Evolutionary conservation across 306 rosid genomes (phyloP).

Genomic region (Luffa aegyptiaca): DNA sequence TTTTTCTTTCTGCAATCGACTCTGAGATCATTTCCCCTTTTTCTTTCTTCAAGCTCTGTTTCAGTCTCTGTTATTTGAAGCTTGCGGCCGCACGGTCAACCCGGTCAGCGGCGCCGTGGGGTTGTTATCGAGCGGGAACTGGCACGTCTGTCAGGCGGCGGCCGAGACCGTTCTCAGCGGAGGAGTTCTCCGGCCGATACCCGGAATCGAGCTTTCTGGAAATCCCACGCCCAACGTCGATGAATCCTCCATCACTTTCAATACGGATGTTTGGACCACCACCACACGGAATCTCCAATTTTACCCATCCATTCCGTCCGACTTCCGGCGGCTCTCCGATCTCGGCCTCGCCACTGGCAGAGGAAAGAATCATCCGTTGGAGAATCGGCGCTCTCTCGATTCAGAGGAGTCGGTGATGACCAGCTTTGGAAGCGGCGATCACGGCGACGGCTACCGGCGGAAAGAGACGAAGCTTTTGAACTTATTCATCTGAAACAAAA

Average conservation of each 20-base stretch:
- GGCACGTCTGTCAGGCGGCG: constrained; percentile 56
- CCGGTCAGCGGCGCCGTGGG: constrained; percentile 74
- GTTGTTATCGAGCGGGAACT: constrained; percentile 43
- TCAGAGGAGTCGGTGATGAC: constrained; percentile 32
- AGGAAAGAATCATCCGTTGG: constrained; percentile 7
- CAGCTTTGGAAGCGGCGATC: constrained; percentile 15
- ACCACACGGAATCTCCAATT: neutral
- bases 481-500: constrained; percentile 25
- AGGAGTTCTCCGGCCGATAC: constrained; percentile 29
- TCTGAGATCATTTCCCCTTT: neutral
- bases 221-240: neutral
- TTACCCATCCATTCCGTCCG: neutral
- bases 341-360: neutral
- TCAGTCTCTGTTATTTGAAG: constrained; percentile 64
- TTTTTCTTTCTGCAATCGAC: neutral
- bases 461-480: constrained; percentile 36
- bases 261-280: neutral
- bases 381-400: constrained; percentile 15
- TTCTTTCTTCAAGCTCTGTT: constrained; percentile 38
- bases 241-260: constrained; percentile 11
- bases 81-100: constrained; percentile 65
- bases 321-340: neutral
- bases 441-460: neutral
- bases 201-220: neutral
- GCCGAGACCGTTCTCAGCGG: constrained; percentile 46